Conservation (phyloP, 2,329 filamentous ascomycete species). For the Neonectria coccinea region DNA sequence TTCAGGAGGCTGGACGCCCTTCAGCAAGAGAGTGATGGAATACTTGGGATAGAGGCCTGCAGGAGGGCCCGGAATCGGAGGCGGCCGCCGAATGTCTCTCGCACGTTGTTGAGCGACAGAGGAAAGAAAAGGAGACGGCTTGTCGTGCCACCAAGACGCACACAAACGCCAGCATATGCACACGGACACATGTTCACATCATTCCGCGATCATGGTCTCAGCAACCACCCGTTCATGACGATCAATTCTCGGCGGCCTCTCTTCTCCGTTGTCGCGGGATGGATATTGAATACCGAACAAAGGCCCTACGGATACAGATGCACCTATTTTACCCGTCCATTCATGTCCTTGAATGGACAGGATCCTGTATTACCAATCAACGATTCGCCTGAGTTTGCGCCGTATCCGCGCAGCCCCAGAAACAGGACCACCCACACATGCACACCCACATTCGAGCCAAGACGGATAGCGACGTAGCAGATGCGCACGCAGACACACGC, state of each 20-base stretch:
- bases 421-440: slow-evolving; percentile 16
- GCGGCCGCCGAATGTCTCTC: slow-evolving; percentile 8
- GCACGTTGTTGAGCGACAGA: slow-evolving; percentile 4
- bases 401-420: slow-evolving; percentile 18
- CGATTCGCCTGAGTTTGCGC: slow-evolving; percentile 25
- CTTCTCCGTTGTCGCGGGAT: slow-evolving; percentile 7
- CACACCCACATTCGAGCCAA: slow-evolving; percentile 20
- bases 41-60: neutral
- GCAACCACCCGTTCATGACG: slow-evolving; percentile 1
- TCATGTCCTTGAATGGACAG: slow-evolving; percentile 22
- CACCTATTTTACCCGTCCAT: slow-evolving; percentile 32
- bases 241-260: slow-evolving; percentile 22
- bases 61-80: slow-evolving; percentile 13
- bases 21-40: neutral
- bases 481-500: slow-evolving; percentile 9
- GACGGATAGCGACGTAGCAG: slow-evolving; percentile 11
- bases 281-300: slow-evolving; percentile 15
- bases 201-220: slow-evolving; percentile 17
- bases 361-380: slow-evolving; percentile 31
- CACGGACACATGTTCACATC: slow-evolving; percentile 15
- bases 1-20: neutral
- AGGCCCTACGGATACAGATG: slow-evolving; percentile 3
- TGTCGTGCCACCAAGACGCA: slow-evolving; percentile 10
- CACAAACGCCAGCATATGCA: slow-evolving; percentile 23
- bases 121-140: slow-evolving; percentile 5